Conservation (phyloP, 1,284 basidiomycete species). For the Puccinia sorghi region DNA sequence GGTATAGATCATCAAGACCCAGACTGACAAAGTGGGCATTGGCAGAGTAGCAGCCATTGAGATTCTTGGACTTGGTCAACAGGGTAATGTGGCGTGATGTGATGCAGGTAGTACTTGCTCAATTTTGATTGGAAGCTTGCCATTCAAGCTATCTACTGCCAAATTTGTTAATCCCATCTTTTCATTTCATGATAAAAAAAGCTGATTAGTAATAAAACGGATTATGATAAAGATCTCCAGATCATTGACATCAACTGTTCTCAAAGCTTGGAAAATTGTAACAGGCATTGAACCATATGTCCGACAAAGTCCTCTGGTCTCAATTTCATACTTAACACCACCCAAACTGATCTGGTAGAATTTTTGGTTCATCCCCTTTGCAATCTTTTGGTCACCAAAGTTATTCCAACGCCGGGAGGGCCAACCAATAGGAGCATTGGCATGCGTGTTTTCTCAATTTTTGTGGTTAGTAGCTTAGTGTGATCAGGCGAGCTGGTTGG, state of each 20-base stretch:
- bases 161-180: conserved; percentile 61
- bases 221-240: conserved; percentile 59
- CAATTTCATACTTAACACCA: conserved; percentile 61
- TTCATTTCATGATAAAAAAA: conserved; percentile 1
- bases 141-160: conserved; percentile 52
- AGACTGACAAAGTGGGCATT: too few relatives aligned
- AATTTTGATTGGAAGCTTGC: conserved; percentile 2
- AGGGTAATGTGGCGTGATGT: conserved; percentile 7
- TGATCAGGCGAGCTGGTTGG: background rate
- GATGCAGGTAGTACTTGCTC: conserved; percentile 1
- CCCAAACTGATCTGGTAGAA: conserved; percentile 54
- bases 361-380: conserved; percentile 74
- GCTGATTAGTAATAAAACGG: background rate
- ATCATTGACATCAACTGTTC: conserved; percentile 59
- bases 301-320: conserved; percentile 59
- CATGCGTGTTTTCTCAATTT: conserved; percentile 62
- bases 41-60: too few relatives aligned
- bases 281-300: conserved; percentile 63
- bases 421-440: conserved; percentile 73
- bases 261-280: conserved; percentile 63
- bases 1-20: too few relatives aligned
- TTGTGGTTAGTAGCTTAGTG: background rate
- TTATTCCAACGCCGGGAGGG: conserved; percentile 76
- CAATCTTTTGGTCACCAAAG: conserved; percentile 66
- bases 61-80: too few relatives aligned